Evolutionary conservation across 306 rosid species (phyloP).

Genomic region (Urtica urens): DNA sequence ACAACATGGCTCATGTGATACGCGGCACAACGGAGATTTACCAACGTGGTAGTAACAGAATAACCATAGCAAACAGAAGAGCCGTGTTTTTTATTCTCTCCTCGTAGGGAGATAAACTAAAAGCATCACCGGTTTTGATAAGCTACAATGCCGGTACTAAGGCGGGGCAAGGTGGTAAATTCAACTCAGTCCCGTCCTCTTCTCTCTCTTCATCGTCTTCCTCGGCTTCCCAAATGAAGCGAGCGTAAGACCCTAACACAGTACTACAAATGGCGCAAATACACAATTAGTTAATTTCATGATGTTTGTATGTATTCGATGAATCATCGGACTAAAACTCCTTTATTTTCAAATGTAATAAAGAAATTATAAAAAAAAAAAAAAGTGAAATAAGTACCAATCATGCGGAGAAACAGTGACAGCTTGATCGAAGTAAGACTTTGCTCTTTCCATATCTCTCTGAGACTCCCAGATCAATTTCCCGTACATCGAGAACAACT

Average conservation of each 20-base stretch:
- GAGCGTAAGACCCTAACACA: conserved; percentile 63
- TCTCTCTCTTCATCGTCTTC: conserved; percentile 38
- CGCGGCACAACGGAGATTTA: too few relatives aligned
- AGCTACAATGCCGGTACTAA: conserved; percentile 33
- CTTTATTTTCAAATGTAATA: too few relatives aligned
- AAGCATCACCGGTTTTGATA: too few relatives aligned
- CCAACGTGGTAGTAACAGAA: too few relatives aligned
- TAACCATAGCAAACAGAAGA: too few relatives aligned
- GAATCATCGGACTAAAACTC: too few relatives aligned
- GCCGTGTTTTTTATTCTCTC: too few relatives aligned
- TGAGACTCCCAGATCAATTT: conserved; percentile 67
- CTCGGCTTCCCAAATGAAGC: conserved; percentile 64
- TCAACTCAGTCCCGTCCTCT: too few relatives aligned
- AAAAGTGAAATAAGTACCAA: conserved; percentile 26
- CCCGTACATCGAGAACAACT: conserved; percentile 56
- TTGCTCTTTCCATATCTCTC: conserved; percentile 50
- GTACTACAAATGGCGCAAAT: conserved; percentile 21
- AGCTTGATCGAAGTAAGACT: conserved; percentile 61
- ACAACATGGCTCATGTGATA: too few relatives aligned
- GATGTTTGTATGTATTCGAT: neutral
- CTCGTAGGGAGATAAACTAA: too few relatives aligned
- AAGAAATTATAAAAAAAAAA: neutral
- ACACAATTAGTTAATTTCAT: neutral
- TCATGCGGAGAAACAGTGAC: conserved; percentile 48
- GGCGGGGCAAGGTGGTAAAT: too few relatives aligned